Evolutionary conservation across 192 early-diverging fungal species (phyloP).

Genomic region (Phlyctochytrium arcticum): DNA sequence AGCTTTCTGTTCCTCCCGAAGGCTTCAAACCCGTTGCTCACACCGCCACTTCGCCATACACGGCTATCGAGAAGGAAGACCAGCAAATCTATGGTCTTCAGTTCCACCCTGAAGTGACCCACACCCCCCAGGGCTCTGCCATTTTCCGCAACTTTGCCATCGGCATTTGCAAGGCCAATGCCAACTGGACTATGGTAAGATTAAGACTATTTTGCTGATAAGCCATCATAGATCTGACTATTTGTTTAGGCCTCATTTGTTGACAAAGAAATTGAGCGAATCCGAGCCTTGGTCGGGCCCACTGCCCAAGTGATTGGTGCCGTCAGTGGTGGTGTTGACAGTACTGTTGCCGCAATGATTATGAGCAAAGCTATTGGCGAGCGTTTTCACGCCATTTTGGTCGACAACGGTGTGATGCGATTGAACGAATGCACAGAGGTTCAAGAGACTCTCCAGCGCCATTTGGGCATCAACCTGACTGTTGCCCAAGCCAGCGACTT

Average conservation of each 20-base stretch:
- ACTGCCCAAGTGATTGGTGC: constrained; percentile 93
- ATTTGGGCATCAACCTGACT: constrained; percentile 93
- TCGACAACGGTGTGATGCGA: constrained; percentile 99
- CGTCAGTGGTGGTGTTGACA: constrained; percentile 95
- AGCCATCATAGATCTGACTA: background rate
- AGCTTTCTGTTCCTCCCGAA: constrained; percentile 71
- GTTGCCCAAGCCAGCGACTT: constrained; percentile 83
- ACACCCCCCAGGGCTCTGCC: constrained; percentile 78
- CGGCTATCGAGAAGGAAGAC: constrained; percentile 78
- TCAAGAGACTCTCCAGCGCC: constrained; percentile 78
- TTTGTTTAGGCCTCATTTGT: constrained; percentile 66
- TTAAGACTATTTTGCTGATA: background rate
- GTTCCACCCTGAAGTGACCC: constrained; percentile 99
- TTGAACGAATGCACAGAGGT: constrained; percentile 87
- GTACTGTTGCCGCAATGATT: constrained; percentile 91
- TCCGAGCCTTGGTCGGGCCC: constrained; percentile 84
- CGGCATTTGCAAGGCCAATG: constrained; percentile 73
- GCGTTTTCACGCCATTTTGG: constrained; percentile 96
- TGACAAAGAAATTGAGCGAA: constrained; percentile 95
- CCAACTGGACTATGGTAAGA: constrained; percentile 90
- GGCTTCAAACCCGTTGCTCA: constrained; percentile 83
- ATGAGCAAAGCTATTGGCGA: constrained; percentile 98
- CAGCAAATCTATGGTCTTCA: constrained; percentile 92
- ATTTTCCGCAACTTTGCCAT: constrained; percentile 93
- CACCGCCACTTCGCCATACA: constrained; percentile 84